Percentiles rank a stretch among this genome's conserved stretches.
Evolutionary conservation across 768 basidiomycete genomes (phyloP).

Genomic region (Coprinopsis strossmayeri): DNA sequence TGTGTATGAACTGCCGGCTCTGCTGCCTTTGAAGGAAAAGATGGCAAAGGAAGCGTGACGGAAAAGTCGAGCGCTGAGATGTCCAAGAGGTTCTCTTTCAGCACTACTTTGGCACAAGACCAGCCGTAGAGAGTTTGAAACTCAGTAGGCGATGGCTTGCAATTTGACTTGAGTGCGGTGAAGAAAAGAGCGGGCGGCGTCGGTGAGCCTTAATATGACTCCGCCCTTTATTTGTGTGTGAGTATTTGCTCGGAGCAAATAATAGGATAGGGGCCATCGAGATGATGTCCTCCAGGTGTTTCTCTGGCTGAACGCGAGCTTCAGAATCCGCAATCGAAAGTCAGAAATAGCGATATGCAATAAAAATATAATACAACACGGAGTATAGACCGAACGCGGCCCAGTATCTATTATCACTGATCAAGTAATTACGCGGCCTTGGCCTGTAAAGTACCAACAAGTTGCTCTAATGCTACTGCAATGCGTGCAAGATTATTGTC

Average conservation of each 20-base stretch:
- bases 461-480: conserved; percentile 28
- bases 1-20: conserved; percentile 33
- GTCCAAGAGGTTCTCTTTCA: conserved; percentile 25
- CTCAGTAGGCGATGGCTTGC: conserved; percentile 23
- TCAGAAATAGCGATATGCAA: too few species aligned
- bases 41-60: conserved; percentile 17
- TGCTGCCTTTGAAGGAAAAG: conserved; percentile 18
- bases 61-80: conserved; percentile 31
- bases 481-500: conserved; percentile 30
- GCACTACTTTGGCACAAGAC: conserved; percentile 40
- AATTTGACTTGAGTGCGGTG: conserved; percentile 42
- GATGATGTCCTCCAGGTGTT: too few species aligned
- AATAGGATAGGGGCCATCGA: too few species aligned
- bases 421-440: not conserved
- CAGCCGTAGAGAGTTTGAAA: conserved; percentile 19
- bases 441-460: conserved; percentile 18
- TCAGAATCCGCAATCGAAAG: too few species aligned
- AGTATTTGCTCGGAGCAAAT: not conserved
- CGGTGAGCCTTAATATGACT: not conserved
- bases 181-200: conserved; percentile 15
- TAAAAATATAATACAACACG: too few species aligned
- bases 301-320: too few species aligned
- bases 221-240: not conserved
- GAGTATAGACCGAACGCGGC: too few species aligned
- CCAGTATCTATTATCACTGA: too few species aligned